phyloP scores from a whole-genome alignment of 345 rosid species.

The Euphorbia peplus region DNA sequence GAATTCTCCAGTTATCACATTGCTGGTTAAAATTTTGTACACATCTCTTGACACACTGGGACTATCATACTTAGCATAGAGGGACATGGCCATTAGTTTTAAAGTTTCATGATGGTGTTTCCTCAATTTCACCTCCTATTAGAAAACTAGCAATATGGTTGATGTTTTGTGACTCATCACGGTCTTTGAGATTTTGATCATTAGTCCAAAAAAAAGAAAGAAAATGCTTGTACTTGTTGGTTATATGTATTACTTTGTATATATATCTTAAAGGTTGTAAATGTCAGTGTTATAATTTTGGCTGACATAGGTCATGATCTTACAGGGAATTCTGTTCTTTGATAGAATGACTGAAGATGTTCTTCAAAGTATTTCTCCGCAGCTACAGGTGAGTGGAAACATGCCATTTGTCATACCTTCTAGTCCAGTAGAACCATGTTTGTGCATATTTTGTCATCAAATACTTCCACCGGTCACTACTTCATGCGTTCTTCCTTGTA shows the following conservation, averaged over 20 bases:
- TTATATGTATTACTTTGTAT: background rate
- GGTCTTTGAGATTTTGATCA: background rate
- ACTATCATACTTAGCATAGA: background rate
- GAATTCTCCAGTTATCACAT: background rate
- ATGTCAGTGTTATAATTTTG: background rate
- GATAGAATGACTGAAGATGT: conserved; percentile 86
- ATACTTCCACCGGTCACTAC: background rate
- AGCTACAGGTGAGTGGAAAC: conserved; percentile 60
- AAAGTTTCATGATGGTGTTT: background rate
- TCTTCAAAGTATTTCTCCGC: conserved; percentile 54
- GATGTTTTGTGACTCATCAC: background rate
- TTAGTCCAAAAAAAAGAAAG: background rate
- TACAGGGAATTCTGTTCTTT: conserved; percentile 83
- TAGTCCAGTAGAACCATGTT: background rate
- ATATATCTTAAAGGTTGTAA: background rate
- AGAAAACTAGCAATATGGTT: background rate
- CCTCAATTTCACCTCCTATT: background rate
- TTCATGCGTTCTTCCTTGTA: background rate
- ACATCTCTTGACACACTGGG: background rate
- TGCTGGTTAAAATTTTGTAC: too few relatives aligned
- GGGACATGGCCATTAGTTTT: background rate
- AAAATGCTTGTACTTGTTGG: background rate
- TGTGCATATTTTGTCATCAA: conserved; percentile 1
- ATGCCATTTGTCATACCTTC: background rate
- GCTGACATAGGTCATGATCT: conserved; percentile 22